phyloP scores from a whole-genome alignment of 331 rosid genomes.

The Erythrophleum ivorense region DNA sequence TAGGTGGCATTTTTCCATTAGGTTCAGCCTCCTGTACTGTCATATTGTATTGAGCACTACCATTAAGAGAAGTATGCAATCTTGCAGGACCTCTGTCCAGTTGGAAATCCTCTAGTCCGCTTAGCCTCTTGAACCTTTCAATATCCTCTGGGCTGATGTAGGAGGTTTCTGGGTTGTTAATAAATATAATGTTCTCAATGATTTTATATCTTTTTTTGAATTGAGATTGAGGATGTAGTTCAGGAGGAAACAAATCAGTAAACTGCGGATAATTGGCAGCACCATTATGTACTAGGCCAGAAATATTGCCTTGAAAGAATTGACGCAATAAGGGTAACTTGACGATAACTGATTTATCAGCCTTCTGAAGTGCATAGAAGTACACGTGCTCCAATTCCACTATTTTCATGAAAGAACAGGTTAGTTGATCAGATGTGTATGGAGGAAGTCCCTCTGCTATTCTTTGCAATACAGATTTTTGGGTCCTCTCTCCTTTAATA shows the following conservation, averaged over 20 bases:
- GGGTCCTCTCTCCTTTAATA: conserved; percentile 47
- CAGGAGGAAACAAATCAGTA: conserved; percentile 60
- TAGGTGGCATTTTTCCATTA: conserved; percentile 35
- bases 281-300: conserved; percentile 38
- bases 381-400: conserved; percentile 54
- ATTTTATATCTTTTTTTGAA: conserved; percentile 35
- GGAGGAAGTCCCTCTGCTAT: conserved; percentile 71
- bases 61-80: conserved; percentile 35
- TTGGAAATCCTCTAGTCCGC: conserved; percentile 60
- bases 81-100: conserved; percentile 54
- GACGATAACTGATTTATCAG: conserved; percentile 49
- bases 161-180: conserved; percentile 48
- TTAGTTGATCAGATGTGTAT: conserved; percentile 54
- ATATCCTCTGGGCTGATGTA: conserved; percentile 52
- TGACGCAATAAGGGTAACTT: conserved; percentile 44
- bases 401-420: conserved; percentile 48
- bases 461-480: conserved; percentile 65
- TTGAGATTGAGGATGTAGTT: conserved; percentile 51
- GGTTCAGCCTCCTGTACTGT: conserved; percentile 31
- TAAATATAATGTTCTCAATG: conserved; percentile 49
- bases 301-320: conserved; percentile 51
- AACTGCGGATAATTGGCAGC: conserved; percentile 59
- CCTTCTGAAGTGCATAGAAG: conserved; percentile 56
- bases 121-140: conserved; percentile 74
- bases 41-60: conserved; percentile 2